These are phyloP conservation scores for Spatholobus suberectus DNA, from an alignment of 306 rosid species.

Conservation along the genomic window DNA sequence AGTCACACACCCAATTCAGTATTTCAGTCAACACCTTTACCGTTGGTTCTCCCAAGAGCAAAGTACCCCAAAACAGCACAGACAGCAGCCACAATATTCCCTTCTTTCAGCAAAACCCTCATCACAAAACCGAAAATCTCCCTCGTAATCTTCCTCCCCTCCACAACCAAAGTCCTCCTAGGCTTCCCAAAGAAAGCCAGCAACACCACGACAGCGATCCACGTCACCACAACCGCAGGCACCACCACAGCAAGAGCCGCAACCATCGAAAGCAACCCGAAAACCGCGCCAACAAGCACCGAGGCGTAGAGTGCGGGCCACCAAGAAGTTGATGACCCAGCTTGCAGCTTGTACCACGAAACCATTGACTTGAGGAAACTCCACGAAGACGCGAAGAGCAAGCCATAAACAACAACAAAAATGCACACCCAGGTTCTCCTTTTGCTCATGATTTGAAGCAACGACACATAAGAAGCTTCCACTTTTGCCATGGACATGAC, in stretches of 20 bases:
- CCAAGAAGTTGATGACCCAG: slow-evolving; percentile 35
- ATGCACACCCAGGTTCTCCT: slow-evolving; percentile 72
- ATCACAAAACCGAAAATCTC: slow-evolving; percentile 65
- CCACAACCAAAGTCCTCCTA: slow-evolving; percentile 67
- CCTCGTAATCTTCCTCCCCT: slow-evolving; percentile 71
- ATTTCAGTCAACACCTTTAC: slow-evolving; percentile 34
- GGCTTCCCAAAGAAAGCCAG: slow-evolving; percentile 82
- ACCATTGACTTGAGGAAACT: slow-evolving; percentile 59
- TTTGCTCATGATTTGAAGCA: slow-evolving; percentile 61
- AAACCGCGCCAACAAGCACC: slow-evolving; percentile 69
- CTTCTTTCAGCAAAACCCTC: slow-evolving; percentile 73
- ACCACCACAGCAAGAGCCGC: slow-evolving; percentile 76
- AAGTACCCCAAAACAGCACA: slow-evolving; percentile 77
- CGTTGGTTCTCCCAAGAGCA: slow-evolving; percentile 59
- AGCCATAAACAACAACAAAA: slow-evolving; percentile 56
- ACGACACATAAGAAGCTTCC: slow-evolving; percentile 41
- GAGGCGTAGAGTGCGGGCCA: slow-evolving; percentile 81
- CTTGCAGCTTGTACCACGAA: slow-evolving; percentile 62
- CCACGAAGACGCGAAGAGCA: slow-evolving; percentile 56
- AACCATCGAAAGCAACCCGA: slow-evolving; percentile 73
- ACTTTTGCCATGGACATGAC: slow-evolving; percentile 35
- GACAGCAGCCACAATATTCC: slow-evolving; percentile 77
- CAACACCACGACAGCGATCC: slow-evolving; percentile 73
- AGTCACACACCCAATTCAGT: not conserved
- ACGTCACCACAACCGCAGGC: slow-evolving; percentile 72